Base-by-base conservation (phyloP, 2,329 filamentous ascomycete species). In the Hypoxylon sp. region DNA sequence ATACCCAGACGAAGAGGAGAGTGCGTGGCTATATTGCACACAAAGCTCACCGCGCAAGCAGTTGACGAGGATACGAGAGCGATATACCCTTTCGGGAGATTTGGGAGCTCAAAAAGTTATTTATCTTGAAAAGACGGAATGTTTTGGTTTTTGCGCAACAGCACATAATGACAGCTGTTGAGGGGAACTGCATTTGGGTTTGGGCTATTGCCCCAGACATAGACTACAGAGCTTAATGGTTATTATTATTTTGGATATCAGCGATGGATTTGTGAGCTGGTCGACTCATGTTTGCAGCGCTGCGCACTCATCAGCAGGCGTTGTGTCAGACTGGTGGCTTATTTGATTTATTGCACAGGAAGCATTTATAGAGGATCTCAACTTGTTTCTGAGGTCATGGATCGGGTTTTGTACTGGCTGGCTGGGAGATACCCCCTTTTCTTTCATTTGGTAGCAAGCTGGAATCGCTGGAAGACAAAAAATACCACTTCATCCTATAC, bases 1-100 rank as follows among this genome's bases (percentile, higher is more conserved):
- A 74, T 74, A 74, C 72, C 72, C 69, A 58, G 62, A 66, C 63
- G 60, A 66, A 67, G 56, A 69, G 67, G 44, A 68, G 62, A 59
- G 53, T 56, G 64, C 56, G 53, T 65, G 43, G 60, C 59, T 62
- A 59, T 50, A 65, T 56, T 51, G 50, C 62, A 58, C 58, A 59
- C 56, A 62, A n/a, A 59, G 62, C 58, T 58, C 61, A 59, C 48
- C 59, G 65, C 55, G 67, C 67, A 66, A 68, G 59, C 64, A 66
- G 62, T 62, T 65, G 65, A 69, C 59, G 71, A 70, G 56, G 63
- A 67, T 28, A 67, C 64, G 63, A 66, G 62, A 66, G 62, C 65
- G 59, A 65, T 69, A 69, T 67, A 62, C 62, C 55, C 56, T 64
- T 65, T 55, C 50, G 58, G 62, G 44, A 63, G 48, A 58, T 66